phyloP scores from a whole-genome alignment of 2,329 filamentous ascomycete genomes.

The Colletotrichum siamense region DNA sequence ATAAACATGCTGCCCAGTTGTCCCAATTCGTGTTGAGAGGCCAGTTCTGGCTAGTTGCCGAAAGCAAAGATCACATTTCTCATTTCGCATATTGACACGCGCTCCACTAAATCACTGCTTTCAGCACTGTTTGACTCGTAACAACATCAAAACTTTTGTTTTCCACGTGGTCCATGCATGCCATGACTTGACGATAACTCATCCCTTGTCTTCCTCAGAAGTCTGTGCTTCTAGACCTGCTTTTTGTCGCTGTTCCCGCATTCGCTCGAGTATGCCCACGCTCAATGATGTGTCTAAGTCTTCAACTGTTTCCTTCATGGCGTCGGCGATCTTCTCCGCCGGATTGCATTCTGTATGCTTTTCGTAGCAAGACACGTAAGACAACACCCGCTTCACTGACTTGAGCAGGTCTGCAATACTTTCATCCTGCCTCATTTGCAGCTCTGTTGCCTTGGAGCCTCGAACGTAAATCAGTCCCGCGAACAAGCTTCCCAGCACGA shows the following conservation, averaged over 20 bases:
- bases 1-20: not conserved
- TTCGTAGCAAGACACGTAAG: constrained; percentile 11
- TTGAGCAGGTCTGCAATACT: constrained; percentile 11
- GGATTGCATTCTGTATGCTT: constrained; percentile 15
- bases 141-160: not conserved
- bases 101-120: not conserved
- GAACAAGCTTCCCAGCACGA: constrained; percentile 9
- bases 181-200: not conserved
- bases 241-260: constrained; percentile 4
- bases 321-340: not conserved
- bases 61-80: not conserved
- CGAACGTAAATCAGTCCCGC: constrained; percentile 8
- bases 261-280: not conserved
- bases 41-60: not conserved
- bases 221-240: not conserved
- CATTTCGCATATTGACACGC: not conserved
- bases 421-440: not conserved
- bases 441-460: not conserved
- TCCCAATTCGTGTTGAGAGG: not conserved
- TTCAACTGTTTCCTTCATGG: constrained; percentile 3
- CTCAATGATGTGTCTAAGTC: not conserved
- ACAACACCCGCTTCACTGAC: constrained; percentile 10
- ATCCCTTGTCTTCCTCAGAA: not conserved
- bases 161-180: not conserved
- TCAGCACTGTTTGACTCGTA: not conserved